phyloP scores from a whole-genome alignment of 495 filamentous ascomycete genomes.

The Hyaloscypha bicolor region DNA sequence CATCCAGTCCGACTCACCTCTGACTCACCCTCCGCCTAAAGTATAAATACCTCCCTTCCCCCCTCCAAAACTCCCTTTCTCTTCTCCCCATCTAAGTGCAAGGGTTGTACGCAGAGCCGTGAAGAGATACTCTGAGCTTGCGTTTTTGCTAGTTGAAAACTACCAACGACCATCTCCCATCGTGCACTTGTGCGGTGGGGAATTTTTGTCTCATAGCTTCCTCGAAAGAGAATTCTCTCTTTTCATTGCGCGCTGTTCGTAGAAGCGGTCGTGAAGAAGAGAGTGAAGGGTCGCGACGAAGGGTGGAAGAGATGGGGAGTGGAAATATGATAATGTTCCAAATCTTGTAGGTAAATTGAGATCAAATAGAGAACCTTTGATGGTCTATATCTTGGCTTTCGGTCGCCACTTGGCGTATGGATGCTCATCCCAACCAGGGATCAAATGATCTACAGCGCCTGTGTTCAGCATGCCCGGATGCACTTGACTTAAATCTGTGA shows the following conservation, averaged over 20 bases:
- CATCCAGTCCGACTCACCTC: neutral
- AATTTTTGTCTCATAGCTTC: neutral
- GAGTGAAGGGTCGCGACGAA: neutral
- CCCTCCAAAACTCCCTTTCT: neutral
- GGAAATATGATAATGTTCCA: neutral
- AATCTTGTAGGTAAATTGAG: neutral
- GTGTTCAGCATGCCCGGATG: slow-evolving; percentile 73
- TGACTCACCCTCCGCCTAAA: neutral
- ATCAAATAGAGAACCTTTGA: neutral
- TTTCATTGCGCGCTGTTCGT: neutral
- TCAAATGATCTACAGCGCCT: slow-evolving; percentile 67
- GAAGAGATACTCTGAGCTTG: slow-evolving; percentile 2
- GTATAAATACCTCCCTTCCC: neutral
- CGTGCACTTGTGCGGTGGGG: neutral
- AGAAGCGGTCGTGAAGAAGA: neutral
- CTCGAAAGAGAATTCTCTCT: neutral
- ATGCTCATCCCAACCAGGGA: slow-evolving; percentile 58
- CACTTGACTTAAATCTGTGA: slow-evolving; percentile 70
- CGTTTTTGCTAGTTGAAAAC: slow-evolving; percentile 13
- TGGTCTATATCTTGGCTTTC: slow-evolving; percentile 24
- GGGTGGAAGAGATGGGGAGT: neutral
- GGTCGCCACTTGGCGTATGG: slow-evolving; percentile 60
- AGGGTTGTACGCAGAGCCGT: slow-evolving; percentile 6
- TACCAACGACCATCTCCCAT: slow-evolving; percentile 1
- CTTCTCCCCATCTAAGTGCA: slow-evolving; percentile 7